Evolutionary conservation across 2,329 filamentous ascomycete species (phyloP).

Genomic region (Paecilomyces formosus): DNA sequence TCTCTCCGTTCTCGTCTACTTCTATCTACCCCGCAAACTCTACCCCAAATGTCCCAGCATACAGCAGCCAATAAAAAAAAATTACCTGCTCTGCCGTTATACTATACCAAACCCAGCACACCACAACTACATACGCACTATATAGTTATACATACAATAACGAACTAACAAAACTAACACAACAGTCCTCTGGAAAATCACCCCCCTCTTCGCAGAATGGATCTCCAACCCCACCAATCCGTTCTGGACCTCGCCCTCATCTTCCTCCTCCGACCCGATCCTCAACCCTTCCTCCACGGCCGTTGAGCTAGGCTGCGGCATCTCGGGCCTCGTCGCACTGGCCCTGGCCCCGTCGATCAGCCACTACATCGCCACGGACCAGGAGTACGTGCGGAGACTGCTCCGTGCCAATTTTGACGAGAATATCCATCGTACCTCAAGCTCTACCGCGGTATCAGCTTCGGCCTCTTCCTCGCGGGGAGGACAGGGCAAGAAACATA

Average conservation of each 20-base stretch:
- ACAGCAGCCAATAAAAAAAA: too few relatives aligned
- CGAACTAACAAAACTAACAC: constrained; percentile 5
- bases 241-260: constrained; percentile 45
- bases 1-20: constrained; percentile 6
- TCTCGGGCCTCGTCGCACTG: constrained; percentile 71
- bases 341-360: constrained; percentile 54
- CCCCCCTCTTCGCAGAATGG: constrained; percentile 75
- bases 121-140: too few relatives aligned
- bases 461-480: neutral
- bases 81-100: neutral
- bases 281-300: constrained; percentile 52
- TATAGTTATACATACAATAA: too few relatives aligned
- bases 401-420: constrained; percentile 66
- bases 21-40: neutral
- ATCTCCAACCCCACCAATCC: constrained; percentile 55
- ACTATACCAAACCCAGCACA: too few relatives aligned
- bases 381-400: constrained; percentile 71
- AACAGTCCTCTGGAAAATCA: constrained; percentile 83
- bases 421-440: constrained; percentile 13
- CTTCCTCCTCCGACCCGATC: constrained; percentile 20
- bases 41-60: neutral
- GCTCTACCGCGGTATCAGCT: neutral
- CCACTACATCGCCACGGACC: constrained; percentile 76
- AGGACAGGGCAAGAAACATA: neutral
- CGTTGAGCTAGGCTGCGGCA: constrained; percentile 82